Base-by-base conservation (phyloP, 2,329 filamentous ascomycete species). In the Hirsutella thompsonii region DNA sequence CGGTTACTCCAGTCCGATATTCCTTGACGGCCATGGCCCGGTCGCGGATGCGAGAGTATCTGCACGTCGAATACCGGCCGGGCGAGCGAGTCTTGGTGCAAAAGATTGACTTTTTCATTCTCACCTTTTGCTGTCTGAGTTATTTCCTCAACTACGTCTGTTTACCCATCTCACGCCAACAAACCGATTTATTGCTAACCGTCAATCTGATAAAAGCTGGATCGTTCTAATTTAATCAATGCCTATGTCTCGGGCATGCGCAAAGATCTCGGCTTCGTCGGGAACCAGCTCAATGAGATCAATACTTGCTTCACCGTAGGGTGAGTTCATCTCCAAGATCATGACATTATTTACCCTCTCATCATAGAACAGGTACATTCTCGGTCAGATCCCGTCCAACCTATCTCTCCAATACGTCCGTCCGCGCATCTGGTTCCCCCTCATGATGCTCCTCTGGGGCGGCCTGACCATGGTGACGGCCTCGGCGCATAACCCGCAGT, bases 401-500 rank as follows among this genome's bases (percentile, higher is more conserved):
- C 54, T 81, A 8, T 74, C 74, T 3, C 63, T 83, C 3, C 73
- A 81, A 54, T 77, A 79, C 48, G 53, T 83, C 44, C 69, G 69
- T 38, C 79, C 78, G 2, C 67, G 76, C n/a, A 63, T 74, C 45
- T 82, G 74, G 62, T 79, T 79, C 50, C 78, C 77, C 0, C 50
- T 63, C 21, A 79, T 78, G 68, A 79, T 80, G 70, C 42, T 79
- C 18, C 51, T 74, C 42, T 83, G 79, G 80, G 77, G 72, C 2
- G 62, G 66, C 0, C 57, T 83, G 20, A 83, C 79, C 2, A 79
- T 81, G 72, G 62, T 63, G 21, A 57, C 67, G 6, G 67, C 57
- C 30, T 61, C 62, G 8, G 63, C 55, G 37, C 52, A 60, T 18
- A 61, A 46, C 2, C 64, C 46, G 8, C 56, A 59, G 8, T 57